Evolutionary conservation across 768 basidiomycete species (phyloP).

Genomic region (Rhizopogon rudus): DNA sequence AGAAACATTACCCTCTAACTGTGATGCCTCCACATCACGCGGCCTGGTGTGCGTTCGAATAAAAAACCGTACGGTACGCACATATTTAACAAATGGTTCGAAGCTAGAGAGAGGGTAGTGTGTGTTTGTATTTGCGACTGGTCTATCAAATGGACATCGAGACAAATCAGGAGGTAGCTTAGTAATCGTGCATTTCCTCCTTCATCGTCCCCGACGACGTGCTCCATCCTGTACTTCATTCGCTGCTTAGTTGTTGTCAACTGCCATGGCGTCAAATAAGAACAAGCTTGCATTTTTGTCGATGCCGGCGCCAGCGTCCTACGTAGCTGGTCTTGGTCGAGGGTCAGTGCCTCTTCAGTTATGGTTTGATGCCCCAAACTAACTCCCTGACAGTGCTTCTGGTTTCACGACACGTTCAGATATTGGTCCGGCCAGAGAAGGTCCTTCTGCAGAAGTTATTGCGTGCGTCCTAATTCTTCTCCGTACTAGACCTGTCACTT

Average conservation of each 20-base stretch:
- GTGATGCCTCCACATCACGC: too few relatives aligned
- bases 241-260: not conserved
- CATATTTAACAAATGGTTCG: too few relatives aligned
- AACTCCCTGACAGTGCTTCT: conserved; percentile 59
- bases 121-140: too few relatives aligned
- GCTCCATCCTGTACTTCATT: not conserved
- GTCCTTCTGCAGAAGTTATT: conserved; percentile 85
- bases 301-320: conserved; percentile 93
- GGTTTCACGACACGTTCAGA: conserved; percentile 98
- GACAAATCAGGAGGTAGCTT: not conserved
- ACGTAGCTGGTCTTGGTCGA: conserved; percentile 97
- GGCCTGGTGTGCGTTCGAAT: too few relatives aligned
- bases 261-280: conserved; percentile 44
- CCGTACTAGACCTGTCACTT: not conserved
- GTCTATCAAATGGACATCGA: too few relatives aligned
- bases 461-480: conserved; percentile 50
- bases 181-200: not conserved
- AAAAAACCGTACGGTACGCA: too few relatives aligned
- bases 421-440: conserved; percentile 97
- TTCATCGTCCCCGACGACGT: not conserved
- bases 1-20: too few relatives aligned
- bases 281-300: conserved; percentile 86
- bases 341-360: conserved; percentile 50
- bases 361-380: not conserved
- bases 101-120: too few relatives aligned